Evolutionary conservation across 2,329 filamentous ascomycete genomes (phyloP).

Genomic region (Lecanicillium sp.): DNA sequence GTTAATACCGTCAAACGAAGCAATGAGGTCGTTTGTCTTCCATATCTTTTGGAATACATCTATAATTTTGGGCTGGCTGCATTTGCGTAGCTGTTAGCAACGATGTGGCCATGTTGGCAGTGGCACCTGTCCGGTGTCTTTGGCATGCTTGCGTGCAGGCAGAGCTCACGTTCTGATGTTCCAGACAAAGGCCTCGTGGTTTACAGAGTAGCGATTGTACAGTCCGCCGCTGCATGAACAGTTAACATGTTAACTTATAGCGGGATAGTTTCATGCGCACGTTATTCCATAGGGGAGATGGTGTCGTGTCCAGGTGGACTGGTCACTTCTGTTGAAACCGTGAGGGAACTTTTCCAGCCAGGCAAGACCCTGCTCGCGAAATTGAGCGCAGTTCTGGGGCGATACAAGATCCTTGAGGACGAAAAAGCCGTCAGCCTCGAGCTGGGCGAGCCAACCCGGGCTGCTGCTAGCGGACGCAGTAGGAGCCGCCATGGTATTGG

Average conservation of each 20-base stretch:
- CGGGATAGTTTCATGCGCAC: neutral
- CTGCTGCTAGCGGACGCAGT: too few species aligned
- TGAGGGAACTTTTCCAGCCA: neutral
- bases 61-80: neutral
- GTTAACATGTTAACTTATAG: neutral
- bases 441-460: neutral
- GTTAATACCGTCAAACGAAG: neutral
- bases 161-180: neutral
- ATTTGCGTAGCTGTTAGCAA: too few species aligned
- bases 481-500: too few species aligned
- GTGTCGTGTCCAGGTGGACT: neutral
- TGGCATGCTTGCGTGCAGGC: neutral
- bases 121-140: too few species aligned
- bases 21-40: neutral
- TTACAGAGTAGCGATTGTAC: neutral
- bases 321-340: neutral
- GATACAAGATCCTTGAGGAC: neutral
- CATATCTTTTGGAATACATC: neutral
- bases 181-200: neutral
- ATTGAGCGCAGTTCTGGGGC: neutral
- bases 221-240: neutral
- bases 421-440: neutral
- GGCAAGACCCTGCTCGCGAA: neutral
- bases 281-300: neutral
- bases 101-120: too few species aligned